Percentiles rank a stretch among this genome's conserved stretches.
Evolutionary conservation across 1,284 basidiomycete genomes (phyloP).

Genomic region (Naganishia liquefaciens): DNA sequence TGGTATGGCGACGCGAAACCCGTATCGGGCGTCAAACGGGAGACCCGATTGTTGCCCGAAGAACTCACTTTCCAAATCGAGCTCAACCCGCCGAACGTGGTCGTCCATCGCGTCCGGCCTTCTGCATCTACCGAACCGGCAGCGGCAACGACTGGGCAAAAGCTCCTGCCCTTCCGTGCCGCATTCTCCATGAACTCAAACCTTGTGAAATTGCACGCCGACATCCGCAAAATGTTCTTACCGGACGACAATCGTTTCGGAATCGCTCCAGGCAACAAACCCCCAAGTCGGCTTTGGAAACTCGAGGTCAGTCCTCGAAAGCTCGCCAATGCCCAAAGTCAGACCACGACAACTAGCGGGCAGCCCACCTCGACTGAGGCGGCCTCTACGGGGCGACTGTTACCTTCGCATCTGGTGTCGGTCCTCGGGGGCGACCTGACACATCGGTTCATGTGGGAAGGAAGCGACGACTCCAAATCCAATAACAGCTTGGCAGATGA

Average conservation of each 20-base stretch:
- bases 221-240: conserved; percentile 20
- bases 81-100: conserved; percentile 71
- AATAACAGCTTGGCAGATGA: conserved; percentile 31
- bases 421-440: conserved; percentile 33
- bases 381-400: conserved; percentile 14
- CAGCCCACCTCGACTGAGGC: conserved; percentile 4
- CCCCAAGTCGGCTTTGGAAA: conserved; percentile 31
- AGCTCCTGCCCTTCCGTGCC: conserved; percentile 11
- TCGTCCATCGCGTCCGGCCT: conserved; percentile 58
- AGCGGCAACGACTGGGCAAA: neutral
- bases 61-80: conserved; percentile 62
- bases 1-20: conserved; percentile 70
- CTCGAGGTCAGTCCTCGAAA: conserved; percentile 23
- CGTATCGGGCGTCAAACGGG: conserved; percentile 45
- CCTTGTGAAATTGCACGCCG: conserved; percentile 39
- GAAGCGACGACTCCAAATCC: conserved; percentile 28
- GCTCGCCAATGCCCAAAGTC: conserved; percentile 24
- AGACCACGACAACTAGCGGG: conserved; percentile 19
- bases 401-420: conserved; percentile 35
- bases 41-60: conserved; percentile 14
- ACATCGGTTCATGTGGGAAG: conserved; percentile 15
- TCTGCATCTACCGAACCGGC: conserved; percentile 32
- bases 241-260: conserved; percentile 20
- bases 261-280: conserved; percentile 7
- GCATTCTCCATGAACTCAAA: conserved; percentile 18